Evolutionary conservation across 768 basidiomycete genomes (phyloP).

Genomic region (Daedaleopsis nitida): DNA sequence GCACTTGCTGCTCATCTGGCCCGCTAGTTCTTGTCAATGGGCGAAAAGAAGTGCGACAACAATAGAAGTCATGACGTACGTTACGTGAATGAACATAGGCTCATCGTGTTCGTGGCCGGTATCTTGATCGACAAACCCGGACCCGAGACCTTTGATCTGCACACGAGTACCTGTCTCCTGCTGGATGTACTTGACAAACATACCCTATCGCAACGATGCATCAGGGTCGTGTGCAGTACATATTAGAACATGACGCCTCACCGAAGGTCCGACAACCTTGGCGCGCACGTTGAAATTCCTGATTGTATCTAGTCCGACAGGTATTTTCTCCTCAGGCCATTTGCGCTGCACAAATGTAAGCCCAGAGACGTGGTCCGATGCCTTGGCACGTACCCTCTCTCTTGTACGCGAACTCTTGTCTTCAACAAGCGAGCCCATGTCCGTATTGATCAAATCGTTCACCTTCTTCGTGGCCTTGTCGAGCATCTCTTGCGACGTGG

Average conservation of each 20-base stretch:
- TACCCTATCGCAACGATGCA: conserved; percentile 55
- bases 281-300: conserved; percentile 97
- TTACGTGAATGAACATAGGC: conserved; percentile 90
- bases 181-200: conserved; percentile 98
- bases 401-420: conserved; percentile 70
- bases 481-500: conserved; percentile 63
- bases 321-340: conserved; percentile 98
- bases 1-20: conserved; percentile 86
- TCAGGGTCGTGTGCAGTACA: too few relatives aligned
- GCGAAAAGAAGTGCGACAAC: background rate
- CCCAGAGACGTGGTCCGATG: background rate
- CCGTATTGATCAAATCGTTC: conserved; percentile 70
- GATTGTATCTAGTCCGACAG: conserved; percentile 85
- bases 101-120: conserved; percentile 87
- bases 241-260: conserved; percentile 35
- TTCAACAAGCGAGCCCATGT: conserved; percentile 81
- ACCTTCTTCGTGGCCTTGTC: conserved; percentile 70
- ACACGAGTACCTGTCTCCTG: conserved; percentile 94
- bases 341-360: conserved; percentile 58
- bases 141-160: conserved; percentile 94
- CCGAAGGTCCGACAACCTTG: conserved; percentile 94
- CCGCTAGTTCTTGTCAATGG: conserved; percentile 45
- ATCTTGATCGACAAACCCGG: conserved; percentile 92
- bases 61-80: conserved; percentile 49
- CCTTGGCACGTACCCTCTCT: conserved; percentile 54